phyloP scores from a whole-genome alignment of 192 early-diverging fungal species.

The Funneliformis mosseae region DNA sequence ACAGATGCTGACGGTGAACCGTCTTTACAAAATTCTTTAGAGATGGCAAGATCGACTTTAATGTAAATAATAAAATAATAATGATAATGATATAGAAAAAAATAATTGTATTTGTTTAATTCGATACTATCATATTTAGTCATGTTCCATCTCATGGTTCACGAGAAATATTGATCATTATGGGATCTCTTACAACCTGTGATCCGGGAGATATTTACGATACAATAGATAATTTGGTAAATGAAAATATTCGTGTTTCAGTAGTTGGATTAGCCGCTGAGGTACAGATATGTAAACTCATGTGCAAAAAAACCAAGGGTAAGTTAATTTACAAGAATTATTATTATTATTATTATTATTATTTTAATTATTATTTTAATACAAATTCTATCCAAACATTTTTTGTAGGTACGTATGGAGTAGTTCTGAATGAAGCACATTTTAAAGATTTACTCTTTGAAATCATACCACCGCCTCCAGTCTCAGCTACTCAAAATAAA shows the following conservation, averaged over 20 bases:
- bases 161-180: constrained; percentile 84
- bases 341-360: neutral
- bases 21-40: constrained; percentile 90
- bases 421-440: constrained; percentile 82
- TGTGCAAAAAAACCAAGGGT: constrained; percentile 80
- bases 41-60: constrained; percentile 76
- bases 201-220: constrained; percentile 91
- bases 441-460: constrained; percentile 84
- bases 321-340: constrained; percentile 19
- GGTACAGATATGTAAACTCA: constrained; percentile 76
- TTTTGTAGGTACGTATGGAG: constrained; percentile 71
- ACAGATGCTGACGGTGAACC: constrained; percentile 82
- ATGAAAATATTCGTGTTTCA: constrained; percentile 77
- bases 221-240: constrained; percentile 69
- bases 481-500: constrained; percentile 54
- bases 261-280: constrained; percentile 91
- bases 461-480: constrained; percentile 84
- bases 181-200: constrained; percentile 88
- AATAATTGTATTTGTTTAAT: constrained; percentile 11
- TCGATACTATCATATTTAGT: constrained; percentile 32
- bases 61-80: constrained; percentile 35
- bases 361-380: neutral
- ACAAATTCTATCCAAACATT: neutral
- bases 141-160: constrained; percentile 91
- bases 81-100: neutral